Evolutionary conservation across 2,329 filamentous ascomycete species (phyloP), one percentile per base, ranked within the genome.

Genomic region (Microthyrium microscopicum): DNA sequence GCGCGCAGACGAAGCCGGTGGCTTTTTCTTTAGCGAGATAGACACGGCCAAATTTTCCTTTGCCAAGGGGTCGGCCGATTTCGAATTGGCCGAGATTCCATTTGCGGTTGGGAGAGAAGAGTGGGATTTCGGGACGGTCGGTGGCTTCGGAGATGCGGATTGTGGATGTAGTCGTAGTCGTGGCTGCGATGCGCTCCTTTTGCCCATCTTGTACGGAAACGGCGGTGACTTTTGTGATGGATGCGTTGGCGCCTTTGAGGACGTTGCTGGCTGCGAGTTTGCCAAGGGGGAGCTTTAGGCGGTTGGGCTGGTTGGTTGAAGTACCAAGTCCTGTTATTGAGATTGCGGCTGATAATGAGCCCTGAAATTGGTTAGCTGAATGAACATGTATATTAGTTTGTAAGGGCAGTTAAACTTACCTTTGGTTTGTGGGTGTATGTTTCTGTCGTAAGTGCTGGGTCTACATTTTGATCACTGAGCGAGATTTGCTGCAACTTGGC

Each of bases 61-160:
- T 89, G 34, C 81, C 81, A 3, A 91, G 62, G 1, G 81, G 80
- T 44, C 82, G 78, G 25, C 81, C 81, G 42, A 91, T 92, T 54
- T 93, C 84, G 53, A 92, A 92, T 81, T 91, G 91, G 56, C 82
- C 80, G 4, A 93, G 70, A 51, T 92, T 82, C 57, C 85, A 85
- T 44, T 83, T 47, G 41, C 60, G 59, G 37, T 52, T 48, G 33
- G 47, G 40, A 46, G 51, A 50, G 42, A 56, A 31, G 29, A 39
- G 28, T 20, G 33, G 54, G 6, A 62, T 50, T 29, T 58, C 51
- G 17, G 65, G 63, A 28, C 62, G 60, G 43, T 75, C 69, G 12
- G 50, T 54, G 51, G 50, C 42, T 39, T 55, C 52, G 1, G 54
- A 53, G 3, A 46, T 43, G 33, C 59, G 43, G 50, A 53, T 31